phyloP scores from a whole-genome alignment of 805 yeast species.

The Lachancea kluyveri region DNA sequence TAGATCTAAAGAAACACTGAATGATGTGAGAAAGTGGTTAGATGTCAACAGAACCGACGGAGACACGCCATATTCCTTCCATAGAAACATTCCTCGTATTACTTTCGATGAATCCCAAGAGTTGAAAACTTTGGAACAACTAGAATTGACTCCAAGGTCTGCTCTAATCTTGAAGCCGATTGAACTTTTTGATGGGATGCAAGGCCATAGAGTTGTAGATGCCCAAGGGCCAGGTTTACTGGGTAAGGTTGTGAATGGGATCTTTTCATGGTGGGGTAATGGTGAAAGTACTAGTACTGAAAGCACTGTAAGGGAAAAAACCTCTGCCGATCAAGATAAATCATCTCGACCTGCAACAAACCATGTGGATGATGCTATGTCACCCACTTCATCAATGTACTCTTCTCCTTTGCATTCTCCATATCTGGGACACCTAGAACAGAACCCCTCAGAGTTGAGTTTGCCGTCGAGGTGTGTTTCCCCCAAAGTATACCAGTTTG shows the following conservation, averaged over 20 bases:
- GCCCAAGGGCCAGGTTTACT: slow-evolving; percentile 27
- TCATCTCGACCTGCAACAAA: too few species aligned
- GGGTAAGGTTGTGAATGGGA: slow-evolving; percentile 28
- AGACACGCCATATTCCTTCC: slow-evolving; percentile 39
- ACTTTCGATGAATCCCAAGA: slow-evolving; percentile 62
- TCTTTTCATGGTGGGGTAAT: slow-evolving; percentile 32
- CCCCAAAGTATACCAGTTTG: slow-evolving; percentile 27
- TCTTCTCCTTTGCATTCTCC: slow-evolving; percentile 14
- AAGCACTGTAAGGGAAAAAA: too few species aligned
- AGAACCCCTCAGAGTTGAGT: slow-evolving; percentile 21
- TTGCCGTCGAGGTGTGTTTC: slow-evolving; percentile 28
- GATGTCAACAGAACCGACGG: slow-evolving; percentile 45
- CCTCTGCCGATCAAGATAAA: too few species aligned
- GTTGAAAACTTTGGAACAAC: slow-evolving; percentile 40
- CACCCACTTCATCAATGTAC: slow-evolving; percentile 16
- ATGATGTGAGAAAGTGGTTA: slow-evolving; percentile 57
- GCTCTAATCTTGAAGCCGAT: slow-evolving; percentile 68
- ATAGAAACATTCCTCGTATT: slow-evolving; percentile 52
- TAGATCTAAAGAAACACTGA: slow-evolving; percentile 38
- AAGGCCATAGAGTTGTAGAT: slow-evolving; percentile 23
- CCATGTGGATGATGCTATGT: slow-evolving; percentile 5
- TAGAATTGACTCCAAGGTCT: slow-evolving; percentile 67
- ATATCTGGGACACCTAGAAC: slow-evolving; percentile 11
- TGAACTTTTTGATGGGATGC: slow-evolving; percentile 19
- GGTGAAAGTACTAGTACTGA: too few species aligned